phyloP scores from a whole-genome alignment of 495 filamentous ascomycete species.

The Aspergillus bertholletiae region DNA sequence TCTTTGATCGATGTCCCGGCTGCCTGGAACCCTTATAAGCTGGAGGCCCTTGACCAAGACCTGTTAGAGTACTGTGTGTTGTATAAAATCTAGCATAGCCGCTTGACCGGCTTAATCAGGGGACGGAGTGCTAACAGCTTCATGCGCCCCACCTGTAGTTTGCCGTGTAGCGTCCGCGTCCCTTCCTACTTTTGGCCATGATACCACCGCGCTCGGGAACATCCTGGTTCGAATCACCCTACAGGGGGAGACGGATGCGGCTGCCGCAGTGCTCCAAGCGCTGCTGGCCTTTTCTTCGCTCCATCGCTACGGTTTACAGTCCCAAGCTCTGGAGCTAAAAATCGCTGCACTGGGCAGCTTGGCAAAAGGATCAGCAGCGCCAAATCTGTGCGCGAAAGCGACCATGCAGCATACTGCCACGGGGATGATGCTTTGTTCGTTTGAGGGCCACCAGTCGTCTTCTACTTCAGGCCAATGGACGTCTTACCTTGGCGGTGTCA shows the following conservation, averaged over 20 bases:
- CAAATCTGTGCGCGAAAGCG: no score
- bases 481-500: constrained; percentile 9
- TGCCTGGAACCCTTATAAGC: no score
- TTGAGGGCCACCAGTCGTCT: constrained; percentile 12
- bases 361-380: no score
- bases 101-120: no score
- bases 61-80: no score
- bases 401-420: constrained; percentile 11
- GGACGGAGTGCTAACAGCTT: no score
- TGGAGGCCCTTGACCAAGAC: no score
- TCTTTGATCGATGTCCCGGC: no score
- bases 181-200: constrained; percentile 6
- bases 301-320: constrained; percentile 6
- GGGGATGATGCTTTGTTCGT: constrained; percentile 11
- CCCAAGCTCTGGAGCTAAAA: constrained; percentile 5
- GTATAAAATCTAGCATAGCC: no score
- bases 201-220: constrained; percentile 11
- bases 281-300: constrained; percentile 10
- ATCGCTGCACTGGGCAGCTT: constrained; percentile 8
- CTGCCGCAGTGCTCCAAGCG: constrained; percentile 11
- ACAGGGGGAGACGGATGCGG: constrained; percentile 7
- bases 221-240: constrained; percentile 11
- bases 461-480: constrained; percentile 17
- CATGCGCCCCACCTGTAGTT: no score
- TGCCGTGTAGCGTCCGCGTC: no score